These are phyloP conservation scores for Reutealis trisperma DNA, from an alignment of 345 rosid species.

Conservation along the genomic window DNA sequence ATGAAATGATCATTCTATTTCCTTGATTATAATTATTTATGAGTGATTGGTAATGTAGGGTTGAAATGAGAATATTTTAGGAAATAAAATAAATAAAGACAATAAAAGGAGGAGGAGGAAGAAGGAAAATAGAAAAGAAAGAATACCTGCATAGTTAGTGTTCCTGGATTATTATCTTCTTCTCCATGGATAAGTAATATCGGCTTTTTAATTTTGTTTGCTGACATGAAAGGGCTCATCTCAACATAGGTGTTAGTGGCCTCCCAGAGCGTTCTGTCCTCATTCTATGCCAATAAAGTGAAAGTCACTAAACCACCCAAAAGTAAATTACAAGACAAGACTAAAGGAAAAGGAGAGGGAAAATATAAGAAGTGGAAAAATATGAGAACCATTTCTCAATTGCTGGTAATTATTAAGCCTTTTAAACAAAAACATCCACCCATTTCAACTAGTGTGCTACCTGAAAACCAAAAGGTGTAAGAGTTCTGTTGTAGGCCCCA, in stretches of 20 bases:
- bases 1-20: not conserved
- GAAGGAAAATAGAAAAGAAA: not conserved
- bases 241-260: slow-evolving; percentile 81
- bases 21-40: not conserved
- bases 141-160: slow-evolving; percentile 93
- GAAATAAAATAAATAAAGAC: not conserved
- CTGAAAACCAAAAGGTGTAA: slow-evolving; percentile 99
- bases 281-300: slow-evolving; percentile 53
- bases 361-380: not conserved
- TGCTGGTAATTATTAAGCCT: not conserved
- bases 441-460: slow-evolving; percentile 35
- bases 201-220: slow-evolving; percentile 92
- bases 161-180: slow-evolving; percentile 96
- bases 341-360: not conserved
- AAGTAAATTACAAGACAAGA: not conserved
- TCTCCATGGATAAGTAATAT: slow-evolving; percentile 96
- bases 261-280: slow-evolving; percentile 98
- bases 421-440: not conserved
- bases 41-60: not conserved
- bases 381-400: not conserved
- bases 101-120: not conserved
- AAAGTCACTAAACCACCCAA: slow-evolving; percentile 18
- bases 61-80: not conserved
- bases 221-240: slow-evolving; percentile 98
- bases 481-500: slow-evolving; percentile 98